These are phyloP conservation scores for Plantago lanceolata DNA, from an alignment of 305 asterid genomes.

Conservation along the genomic window DNA sequence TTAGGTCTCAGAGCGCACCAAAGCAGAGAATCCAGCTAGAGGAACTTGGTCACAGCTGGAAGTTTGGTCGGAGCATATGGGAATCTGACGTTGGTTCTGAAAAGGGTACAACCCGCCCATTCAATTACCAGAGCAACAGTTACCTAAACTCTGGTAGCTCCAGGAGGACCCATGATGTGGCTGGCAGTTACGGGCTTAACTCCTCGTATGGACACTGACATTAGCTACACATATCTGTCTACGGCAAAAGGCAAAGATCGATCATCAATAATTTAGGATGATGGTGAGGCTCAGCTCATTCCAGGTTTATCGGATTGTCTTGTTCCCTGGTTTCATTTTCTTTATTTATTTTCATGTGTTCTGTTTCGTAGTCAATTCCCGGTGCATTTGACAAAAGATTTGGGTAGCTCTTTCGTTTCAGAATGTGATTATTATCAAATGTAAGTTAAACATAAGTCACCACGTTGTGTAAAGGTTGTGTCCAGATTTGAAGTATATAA, in stretches of 20 bases:
- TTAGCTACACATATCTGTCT: constrained; percentile 20
- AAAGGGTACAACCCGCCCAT: constrained; percentile 39
- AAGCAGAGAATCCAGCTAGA: constrained; percentile 63
- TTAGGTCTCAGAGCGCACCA: constrained; percentile 85
- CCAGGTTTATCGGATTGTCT: not conserved
- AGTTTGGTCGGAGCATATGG: constrained; percentile 30
- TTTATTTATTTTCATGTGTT: constrained; percentile 17
- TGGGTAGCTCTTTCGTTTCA: constrained; percentile 6
- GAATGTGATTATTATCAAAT: constrained; percentile 3
- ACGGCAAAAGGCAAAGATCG: too few relatives aligned
- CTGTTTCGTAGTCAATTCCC: constrained; percentile 15
- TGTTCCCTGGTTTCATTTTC: constrained; percentile 13
- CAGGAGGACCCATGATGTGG: constrained; percentile 31
- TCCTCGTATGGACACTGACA: constrained; percentile 31
- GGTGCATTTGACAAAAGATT: constrained; percentile 14
- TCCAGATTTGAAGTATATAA: too few relatives aligned
- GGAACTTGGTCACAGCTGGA: constrained; percentile 29
- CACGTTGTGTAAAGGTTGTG: not conserved
- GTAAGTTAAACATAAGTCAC: not conserved
- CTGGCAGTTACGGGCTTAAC: constrained; percentile 21
- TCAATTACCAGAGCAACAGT: constrained; percentile 38
- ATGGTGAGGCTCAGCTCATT: not conserved
- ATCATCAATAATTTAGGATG: not conserved
- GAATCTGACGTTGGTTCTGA: constrained; percentile 55
- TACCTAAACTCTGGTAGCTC: constrained; percentile 35